Conservation (phyloP, 2,329 filamentous ascomycete species). For the Arthrobotrys musiformis region DNA sequence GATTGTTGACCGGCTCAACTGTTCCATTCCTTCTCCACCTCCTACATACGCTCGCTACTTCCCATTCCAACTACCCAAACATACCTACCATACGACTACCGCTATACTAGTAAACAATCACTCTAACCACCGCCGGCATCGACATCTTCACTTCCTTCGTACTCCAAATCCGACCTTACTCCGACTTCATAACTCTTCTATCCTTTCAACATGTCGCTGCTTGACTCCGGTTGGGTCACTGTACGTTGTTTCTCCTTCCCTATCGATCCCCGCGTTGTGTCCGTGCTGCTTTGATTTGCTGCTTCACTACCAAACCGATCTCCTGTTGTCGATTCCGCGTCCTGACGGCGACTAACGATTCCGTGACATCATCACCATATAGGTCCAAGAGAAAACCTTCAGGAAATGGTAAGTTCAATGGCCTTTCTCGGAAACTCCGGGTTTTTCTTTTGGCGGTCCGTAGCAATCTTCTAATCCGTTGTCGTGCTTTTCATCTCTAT, state of each 20-base stretch:
- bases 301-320: background rate
- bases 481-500: slow-evolving; percentile 30
- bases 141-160: background rate
- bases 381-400: slow-evolving; percentile 97
- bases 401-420: slow-evolving; percentile 81
- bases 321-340: slow-evolving; percentile 6
- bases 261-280: slow-evolving; percentile 24
- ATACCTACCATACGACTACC: background rate
- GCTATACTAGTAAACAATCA: background rate
- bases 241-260: slow-evolving; percentile 22
- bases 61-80: background rate
- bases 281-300: slow-evolving; percentile 10
- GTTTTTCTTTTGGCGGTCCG: background rate
- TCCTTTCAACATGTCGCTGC: slow-evolving; percentile 36
- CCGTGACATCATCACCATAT: slow-evolving; percentile 66
- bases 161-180: background rate
- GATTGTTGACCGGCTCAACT: slow-evolving; percentile 7
- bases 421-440: background rate
- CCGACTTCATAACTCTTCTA: background rate
- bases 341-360: slow-evolving; percentile 68
- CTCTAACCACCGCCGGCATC: background rate
- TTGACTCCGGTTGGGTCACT: slow-evolving; percentile 43
- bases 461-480: slow-evolving; percentile 1
- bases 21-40: slow-evolving; percentile 1
- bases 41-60: slow-evolving; percentile 41